Evolutionary conservation across 805 yeast genomes (phyloP).

Genomic region (Wickerhamiella dianesei): DNA sequence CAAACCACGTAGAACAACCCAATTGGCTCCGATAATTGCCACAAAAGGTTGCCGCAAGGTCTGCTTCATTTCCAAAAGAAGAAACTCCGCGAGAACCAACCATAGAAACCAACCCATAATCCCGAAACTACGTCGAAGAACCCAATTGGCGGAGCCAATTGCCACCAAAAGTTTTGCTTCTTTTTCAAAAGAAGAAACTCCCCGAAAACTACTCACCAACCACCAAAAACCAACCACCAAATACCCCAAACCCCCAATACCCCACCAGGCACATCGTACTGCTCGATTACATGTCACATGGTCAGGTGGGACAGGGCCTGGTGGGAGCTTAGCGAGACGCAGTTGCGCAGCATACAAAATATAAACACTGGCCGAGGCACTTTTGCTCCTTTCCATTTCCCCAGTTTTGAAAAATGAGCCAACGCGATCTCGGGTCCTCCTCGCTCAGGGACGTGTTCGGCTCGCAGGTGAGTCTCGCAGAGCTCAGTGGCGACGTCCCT

Average conservation of each 20-base stretch:
- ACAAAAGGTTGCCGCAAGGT: no score
- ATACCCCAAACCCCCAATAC: not conserved
- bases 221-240: not conserved
- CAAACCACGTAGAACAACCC: no score
- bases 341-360: not conserved
- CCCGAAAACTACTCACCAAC: not conserved
- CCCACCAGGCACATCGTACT: not conserved
- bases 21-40: no score
- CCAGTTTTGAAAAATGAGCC: not conserved
- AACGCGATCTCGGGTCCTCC: conserved; percentile 3
- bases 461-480: conserved; percentile 27
- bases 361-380: no score
- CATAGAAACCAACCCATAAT: no score
- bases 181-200: not conserved
- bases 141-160: no score
- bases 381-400: no score
- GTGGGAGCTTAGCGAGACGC: not conserved
- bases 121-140: no score
- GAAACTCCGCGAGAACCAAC: no score
- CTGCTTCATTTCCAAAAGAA: no score
- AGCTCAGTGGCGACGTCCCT: conserved; percentile 23
- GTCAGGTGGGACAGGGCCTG: no score
- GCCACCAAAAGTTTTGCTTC: not conserved
- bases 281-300: no score
- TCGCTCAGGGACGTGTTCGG: conserved; percentile 29